phyloP scores from a whole-genome alignment of 1,139 yeast genomes.

The Saccharomyces hybrid region DNA sequence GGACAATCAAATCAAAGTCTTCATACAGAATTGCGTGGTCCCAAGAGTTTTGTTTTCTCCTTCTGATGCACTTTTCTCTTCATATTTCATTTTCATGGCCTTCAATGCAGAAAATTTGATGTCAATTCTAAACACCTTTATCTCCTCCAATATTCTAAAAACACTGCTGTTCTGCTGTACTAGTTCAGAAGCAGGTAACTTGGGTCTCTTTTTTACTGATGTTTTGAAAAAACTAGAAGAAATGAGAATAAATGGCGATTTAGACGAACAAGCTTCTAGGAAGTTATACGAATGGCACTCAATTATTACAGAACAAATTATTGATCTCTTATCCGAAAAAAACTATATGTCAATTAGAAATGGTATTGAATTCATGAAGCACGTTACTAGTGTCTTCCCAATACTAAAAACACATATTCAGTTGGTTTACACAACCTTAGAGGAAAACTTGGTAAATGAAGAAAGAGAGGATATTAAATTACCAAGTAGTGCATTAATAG shows the following conservation, averaged over 20 bases:
- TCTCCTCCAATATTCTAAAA: slow-evolving; percentile 45
- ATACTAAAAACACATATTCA: slow-evolving; percentile 63
- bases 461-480: slow-evolving; percentile 72
- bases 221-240: slow-evolving; percentile 41
- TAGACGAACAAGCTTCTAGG: slow-evolving; percentile 36
- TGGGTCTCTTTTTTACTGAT: slow-evolving; percentile 66
- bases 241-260: slow-evolving; percentile 15
- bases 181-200: slow-evolving; percentile 69
- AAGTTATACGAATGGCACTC: slow-evolving; percentile 51
- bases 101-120: slow-evolving; percentile 40
- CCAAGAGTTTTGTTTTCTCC: slow-evolving; percentile 79
- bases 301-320: slow-evolving; percentile 38
- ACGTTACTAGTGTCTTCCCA: slow-evolving; percentile 60
- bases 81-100: slow-evolving; percentile 50
- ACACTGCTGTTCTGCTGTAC: slow-evolving; percentile 66
- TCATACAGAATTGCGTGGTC: slow-evolving; percentile 59
- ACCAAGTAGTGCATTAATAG: slow-evolving; percentile 70
- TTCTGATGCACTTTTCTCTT: slow-evolving; percentile 70
- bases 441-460: slow-evolving; percentile 46
- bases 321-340: slow-evolving; percentile 42
- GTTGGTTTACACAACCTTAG: slow-evolving; percentile 42
- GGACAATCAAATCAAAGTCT: slow-evolving; percentile 28
- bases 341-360: slow-evolving; percentile 80
- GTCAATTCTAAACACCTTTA: slow-evolving; percentile 42
- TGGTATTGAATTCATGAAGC: slow-evolving; percentile 69